Base-by-base conservation (phyloP, 1,284 basidiomycete species). In the Pseudozyma thailandica region DNA sequence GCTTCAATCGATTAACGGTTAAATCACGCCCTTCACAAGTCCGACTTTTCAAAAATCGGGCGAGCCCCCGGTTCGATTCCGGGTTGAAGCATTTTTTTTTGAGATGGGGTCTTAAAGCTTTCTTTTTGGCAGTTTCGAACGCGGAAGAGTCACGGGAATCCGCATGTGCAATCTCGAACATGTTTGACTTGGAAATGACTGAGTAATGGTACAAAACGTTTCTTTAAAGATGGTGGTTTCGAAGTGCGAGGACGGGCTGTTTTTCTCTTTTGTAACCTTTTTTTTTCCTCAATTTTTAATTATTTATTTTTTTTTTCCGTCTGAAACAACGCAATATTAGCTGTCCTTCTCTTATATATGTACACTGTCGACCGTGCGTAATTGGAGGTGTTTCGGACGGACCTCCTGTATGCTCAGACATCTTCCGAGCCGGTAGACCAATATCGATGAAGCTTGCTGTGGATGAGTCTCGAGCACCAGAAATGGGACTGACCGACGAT, bases 21-120 rank as follows among this genome's bases (percentile, higher is more conserved):
- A 70, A 63, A 70, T 70, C 65, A 59, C 52, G 50, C 65, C 55
- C 65, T 70, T 70, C 65, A 70, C 65, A 69, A 20, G 13, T 28
- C 5, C n/a, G n/a, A n/a, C n/a, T n/a, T 9, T 6, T 23, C 18
- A 27, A 25, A 30, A 16, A 20, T 41, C 65, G 65, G 55, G 65
- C 37, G 60, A 63, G 60, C 59, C 55, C 65, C 49, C 54, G 65
- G 65, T 70, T 70, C 65, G 65, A 70, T 70, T 70, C 65, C 65
- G 54, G 49, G 65, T 63, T 57, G 59, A 41, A 46, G 55, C 59
- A 68, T 43, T 16, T 27, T 33, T 38, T 49, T 39, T 39, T 20
- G 15, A 7, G 13, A 23, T 20, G n/a, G 27, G 13, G 35, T 48
- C 54, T 54, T 54, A 42, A n/a, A n/a, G 8, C 10, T 20, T 4